Base-by-base conservation (phyloP, 179 eudicot species). In the Actinidia polygama region DNA sequence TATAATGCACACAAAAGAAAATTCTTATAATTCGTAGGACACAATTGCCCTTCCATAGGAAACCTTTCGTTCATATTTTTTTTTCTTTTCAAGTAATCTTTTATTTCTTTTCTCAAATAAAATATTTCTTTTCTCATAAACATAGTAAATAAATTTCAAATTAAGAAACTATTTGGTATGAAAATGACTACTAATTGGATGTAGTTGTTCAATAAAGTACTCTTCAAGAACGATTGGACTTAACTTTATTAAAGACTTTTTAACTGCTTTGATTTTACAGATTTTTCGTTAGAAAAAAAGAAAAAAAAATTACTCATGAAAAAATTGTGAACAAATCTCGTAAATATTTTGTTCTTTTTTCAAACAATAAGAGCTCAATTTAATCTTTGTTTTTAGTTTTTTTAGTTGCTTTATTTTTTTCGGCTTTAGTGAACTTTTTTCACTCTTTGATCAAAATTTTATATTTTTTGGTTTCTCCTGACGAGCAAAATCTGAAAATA, bases 91-190 rank as follows among this genome's bases (percentile, higher is more conserved):
- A 30, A 30, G 36, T 30, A 30, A 30, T 30, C 24, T 15, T 15
- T 1, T 23, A 66, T 30, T 66, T 66, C 70, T 26, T 40, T 66
- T 66, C 8, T 26, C 30, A 66, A 44, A 30, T 66, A 66, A 68
- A 68, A n/a, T 15, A 30, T 68, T 30, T 68, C 73, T 68, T 68
- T 68, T 16, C 73, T 68, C 40, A n/a, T 14, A 68, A 68, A 49
- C 10, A 4, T 30, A 67, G 72, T 30, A 67, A 30, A 67, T 9
- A 36, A 67, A 67, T 67, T 67, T 14, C 72, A 30, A n/a, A 23
- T 63, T 63, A 12, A 30, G 72, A 19, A 1, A 23, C 23, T 26
- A 66, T 66, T 40, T 26, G 71, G 71, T 3, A 26, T 26, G 8
- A 26, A 64, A 10, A 63, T 14, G 7, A 30, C 36, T 30, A 30